phyloP scores from a whole-genome alignment of 352 stramenopile genomes.

The Phytophthora sojae region DNA sequence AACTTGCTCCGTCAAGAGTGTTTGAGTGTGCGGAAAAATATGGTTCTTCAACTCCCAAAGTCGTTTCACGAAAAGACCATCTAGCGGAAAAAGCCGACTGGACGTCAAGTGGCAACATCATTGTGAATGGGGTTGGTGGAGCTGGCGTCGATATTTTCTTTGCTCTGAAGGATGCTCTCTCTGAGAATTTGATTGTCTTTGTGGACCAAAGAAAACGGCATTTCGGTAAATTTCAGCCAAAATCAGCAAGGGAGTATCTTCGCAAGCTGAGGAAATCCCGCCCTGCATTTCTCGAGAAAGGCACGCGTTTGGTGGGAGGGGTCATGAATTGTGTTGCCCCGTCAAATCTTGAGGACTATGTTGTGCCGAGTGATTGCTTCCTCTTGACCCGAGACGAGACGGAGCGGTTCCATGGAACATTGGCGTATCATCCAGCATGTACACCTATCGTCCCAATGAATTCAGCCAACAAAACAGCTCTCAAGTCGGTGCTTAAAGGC shows the following conservation, averaged over 20 bases:
- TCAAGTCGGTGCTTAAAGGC: too few species aligned
- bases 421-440: constrained; percentile 43
- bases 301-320: not conserved
- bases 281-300: not conserved
- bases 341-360: not conserved
- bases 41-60: too few species aligned
- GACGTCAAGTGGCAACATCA: not conserved
- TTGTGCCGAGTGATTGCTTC: not conserved
- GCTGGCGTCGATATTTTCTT: not conserved
- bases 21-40: too few species aligned
- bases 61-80: too few species aligned
- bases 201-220: not conserved
- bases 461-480: constrained; percentile 32
- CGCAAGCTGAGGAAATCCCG: not conserved
- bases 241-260: not conserved
- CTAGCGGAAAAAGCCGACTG: not conserved
- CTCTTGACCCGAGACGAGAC: constrained; percentile 33
- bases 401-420: constrained; percentile 36
- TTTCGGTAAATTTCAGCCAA: not conserved
- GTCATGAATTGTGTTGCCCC: not conserved
- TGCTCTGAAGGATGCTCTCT: not conserved
- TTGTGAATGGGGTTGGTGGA: not conserved
- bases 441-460: constrained; percentile 39
- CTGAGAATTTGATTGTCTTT: not conserved
- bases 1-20: too few species aligned